phyloP scores from a whole-genome alignment of 768 basidiomycete genomes.

The Boletales sp. region DNA sequence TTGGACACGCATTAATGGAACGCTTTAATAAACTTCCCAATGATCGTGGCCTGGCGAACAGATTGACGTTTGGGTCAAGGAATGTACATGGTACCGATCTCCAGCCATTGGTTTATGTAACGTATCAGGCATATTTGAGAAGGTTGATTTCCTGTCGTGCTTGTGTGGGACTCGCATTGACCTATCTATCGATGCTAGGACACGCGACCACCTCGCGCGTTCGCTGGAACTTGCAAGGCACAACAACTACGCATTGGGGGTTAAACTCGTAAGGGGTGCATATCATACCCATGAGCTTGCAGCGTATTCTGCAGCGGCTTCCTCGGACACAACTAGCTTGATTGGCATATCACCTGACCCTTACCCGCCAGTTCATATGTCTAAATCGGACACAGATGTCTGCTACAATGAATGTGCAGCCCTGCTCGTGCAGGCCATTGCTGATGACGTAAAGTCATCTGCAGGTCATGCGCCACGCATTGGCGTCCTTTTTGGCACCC shows the following conservation, averaged over 20 bases:
- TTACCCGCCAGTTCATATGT: constrained; percentile 63
- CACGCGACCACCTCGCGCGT: constrained; percentile 62
- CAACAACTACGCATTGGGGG: constrained; percentile 72
- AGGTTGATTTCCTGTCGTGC: constrained; percentile 42
- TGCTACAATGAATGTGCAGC: constrained; percentile 65
- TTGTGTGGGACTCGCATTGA: not conserved
- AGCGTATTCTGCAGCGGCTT: constrained; percentile 31
- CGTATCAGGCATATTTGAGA: constrained; percentile 86
- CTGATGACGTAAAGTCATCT: constrained; percentile 42
- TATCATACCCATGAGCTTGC: constrained; percentile 78
- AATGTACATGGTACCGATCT: constrained; percentile 20
- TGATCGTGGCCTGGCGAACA: constrained; percentile 1
- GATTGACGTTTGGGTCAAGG: constrained; percentile 3
- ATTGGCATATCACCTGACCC: constrained; percentile 55
- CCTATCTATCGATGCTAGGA: constrained; percentile 37
- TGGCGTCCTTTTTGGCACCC: constrained; percentile 82
- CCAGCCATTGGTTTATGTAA: constrained; percentile 77
- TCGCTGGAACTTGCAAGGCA: constrained; percentile 62
- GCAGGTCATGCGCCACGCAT: constrained; percentile 29
- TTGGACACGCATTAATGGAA: constrained; percentile 69
- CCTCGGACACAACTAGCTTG: constrained; percentile 14
- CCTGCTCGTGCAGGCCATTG: constrained; percentile 54
- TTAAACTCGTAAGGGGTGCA: constrained; percentile 91
- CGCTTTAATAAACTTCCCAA: constrained; percentile 58
- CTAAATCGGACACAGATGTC: constrained; percentile 69